phyloP scores from a whole-genome alignment of 305 asterid genomes.

The Fraxinus latifolia region DNA sequence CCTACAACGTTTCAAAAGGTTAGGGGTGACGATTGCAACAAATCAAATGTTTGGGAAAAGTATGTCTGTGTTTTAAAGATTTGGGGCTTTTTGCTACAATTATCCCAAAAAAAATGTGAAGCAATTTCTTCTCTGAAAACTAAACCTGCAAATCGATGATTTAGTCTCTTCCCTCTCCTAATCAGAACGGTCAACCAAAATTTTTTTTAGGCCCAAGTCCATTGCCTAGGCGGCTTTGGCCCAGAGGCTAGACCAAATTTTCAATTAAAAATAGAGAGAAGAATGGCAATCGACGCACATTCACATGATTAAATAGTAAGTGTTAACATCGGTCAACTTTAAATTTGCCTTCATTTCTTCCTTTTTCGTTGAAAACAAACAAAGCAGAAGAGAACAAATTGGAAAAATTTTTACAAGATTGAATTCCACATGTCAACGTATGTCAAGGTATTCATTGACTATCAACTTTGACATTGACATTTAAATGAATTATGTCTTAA shows the following conservation, averaged over 20 bases:
- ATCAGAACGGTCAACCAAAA: constrained; percentile 12
- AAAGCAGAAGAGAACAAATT: neutral
- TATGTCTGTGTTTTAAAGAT: too few species aligned
- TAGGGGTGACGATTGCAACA: too few species aligned
- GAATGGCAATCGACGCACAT: neutral
- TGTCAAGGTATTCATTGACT: neutral
- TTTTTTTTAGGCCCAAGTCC: constrained; percentile 21
- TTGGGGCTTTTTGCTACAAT: too few species aligned
- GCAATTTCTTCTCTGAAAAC: neutral
- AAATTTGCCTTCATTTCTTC: neutral
- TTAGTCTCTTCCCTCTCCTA: constrained; percentile 50
- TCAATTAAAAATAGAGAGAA: too few species aligned
- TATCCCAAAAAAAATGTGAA: neutral
- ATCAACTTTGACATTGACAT: neutral
- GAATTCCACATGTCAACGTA: neutral
- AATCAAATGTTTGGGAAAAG: too few species aligned
- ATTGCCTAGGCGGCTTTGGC: neutral
- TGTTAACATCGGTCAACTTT: neutral
- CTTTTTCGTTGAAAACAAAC: neutral
- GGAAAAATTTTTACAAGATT: neutral
- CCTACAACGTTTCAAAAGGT: too few species aligned
- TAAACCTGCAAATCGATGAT: constrained; percentile 21
- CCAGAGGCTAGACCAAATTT: neutral
- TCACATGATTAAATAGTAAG: neutral
- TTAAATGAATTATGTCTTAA: neutral